A percentile compares a stretch with the other conserved stretches of the same genome.
Conservation (phyloP, 768 basidiomycete species). For the Tylopilus cervinicoccineus region DNA sequence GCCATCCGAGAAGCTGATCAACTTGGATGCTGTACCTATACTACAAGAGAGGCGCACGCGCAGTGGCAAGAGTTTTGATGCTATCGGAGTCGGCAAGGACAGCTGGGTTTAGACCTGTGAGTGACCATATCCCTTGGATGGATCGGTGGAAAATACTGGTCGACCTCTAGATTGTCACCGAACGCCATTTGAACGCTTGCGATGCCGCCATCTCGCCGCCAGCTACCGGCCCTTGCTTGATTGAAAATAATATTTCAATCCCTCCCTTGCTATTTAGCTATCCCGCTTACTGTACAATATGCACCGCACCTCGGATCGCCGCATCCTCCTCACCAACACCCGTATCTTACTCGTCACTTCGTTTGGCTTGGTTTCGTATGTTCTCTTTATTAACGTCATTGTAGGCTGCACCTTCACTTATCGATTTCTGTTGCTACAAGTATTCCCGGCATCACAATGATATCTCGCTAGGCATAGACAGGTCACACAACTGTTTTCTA, state of each 20-base stretch:
- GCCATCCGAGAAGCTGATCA: slow-evolving; percentile 77
- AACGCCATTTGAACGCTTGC: neutral
- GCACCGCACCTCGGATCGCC: slow-evolving; percentile 18
- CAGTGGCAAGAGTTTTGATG: slow-evolving; percentile 83
- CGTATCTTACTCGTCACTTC: slow-evolving; percentile 20
- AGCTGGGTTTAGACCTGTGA: slow-evolving; percentile 64
- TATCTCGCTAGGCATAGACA: slow-evolving; percentile 29
- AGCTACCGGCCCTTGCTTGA: slow-evolving; percentile 1
- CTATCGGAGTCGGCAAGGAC: slow-evolving; percentile 72
- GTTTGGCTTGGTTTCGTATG: slow-evolving; percentile 19
- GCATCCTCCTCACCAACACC: slow-evolving; percentile 10
- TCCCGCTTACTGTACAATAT: slow-evolving; percentile 25
- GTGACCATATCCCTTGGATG: slow-evolving; percentile 29
- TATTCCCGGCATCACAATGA: slow-evolving; percentile 28
- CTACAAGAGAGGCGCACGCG: slow-evolving; percentile 74
- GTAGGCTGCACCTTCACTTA: slow-evolving; percentile 28
- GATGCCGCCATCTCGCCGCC: neutral
- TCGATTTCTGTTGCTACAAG: slow-evolving; percentile 27
- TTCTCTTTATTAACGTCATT: slow-evolving; percentile 26
- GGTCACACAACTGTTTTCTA: slow-evolving; percentile 16
- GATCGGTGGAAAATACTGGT: slow-evolving; percentile 52
- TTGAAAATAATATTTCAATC: slow-evolving; percentile 11
- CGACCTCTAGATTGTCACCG: slow-evolving; percentile 6
- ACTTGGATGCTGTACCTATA: slow-evolving; percentile 67
- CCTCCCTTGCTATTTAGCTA: slow-evolving; percentile 13